phyloP scores from a whole-genome alignment of 192 early-diverging fungal species.

The Podila minutissima region DNA sequence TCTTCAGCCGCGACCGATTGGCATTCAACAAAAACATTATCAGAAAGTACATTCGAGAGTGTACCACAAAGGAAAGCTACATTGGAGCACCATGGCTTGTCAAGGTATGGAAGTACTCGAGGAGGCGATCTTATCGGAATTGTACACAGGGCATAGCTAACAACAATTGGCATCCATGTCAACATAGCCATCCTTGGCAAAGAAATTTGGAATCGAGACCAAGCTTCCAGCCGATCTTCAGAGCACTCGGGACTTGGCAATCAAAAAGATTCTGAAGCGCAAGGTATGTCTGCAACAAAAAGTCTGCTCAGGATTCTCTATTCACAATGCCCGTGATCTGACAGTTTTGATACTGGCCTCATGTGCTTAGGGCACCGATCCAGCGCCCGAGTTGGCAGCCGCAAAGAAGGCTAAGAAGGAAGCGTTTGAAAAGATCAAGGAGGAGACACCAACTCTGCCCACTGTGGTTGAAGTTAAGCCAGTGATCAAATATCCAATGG shows the following conservation, averaged over 20 bases:
- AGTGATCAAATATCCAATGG: conserved; percentile 79
- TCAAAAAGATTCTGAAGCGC: conserved; percentile 49
- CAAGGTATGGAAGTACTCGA: conserved; percentile 48
- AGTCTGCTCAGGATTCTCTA: neutral
- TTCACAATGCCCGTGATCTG: neutral
- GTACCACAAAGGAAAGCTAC: conserved; percentile 70
- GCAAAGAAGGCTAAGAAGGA: conserved; percentile 51
- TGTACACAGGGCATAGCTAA: neutral
- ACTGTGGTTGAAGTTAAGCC: conserved; percentile 35
- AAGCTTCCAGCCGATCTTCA: conserved; percentile 56
- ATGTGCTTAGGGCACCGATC: conserved; percentile 5
- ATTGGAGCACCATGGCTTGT: conserved; percentile 79
- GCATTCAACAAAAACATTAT: conserved; percentile 77
- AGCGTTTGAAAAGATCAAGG: conserved; percentile 28
- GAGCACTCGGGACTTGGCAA: conserved; percentile 45
- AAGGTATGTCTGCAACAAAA: conserved; percentile 16
- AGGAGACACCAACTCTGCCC: conserved; percentile 16
- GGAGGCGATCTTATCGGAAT: neutral
- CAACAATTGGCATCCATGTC: neutral
- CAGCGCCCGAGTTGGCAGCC: conserved; percentile 37
- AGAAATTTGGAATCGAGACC: conserved; percentile 59
- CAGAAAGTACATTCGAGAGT: conserved; percentile 76
- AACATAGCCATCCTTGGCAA: conserved; percentile 39
- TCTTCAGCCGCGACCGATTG: conserved; percentile 65
- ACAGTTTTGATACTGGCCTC: neutral